Conservation (phyloP, 1,284 basidiomycete species). For the Trichosporon coremiiforme region DNA sequence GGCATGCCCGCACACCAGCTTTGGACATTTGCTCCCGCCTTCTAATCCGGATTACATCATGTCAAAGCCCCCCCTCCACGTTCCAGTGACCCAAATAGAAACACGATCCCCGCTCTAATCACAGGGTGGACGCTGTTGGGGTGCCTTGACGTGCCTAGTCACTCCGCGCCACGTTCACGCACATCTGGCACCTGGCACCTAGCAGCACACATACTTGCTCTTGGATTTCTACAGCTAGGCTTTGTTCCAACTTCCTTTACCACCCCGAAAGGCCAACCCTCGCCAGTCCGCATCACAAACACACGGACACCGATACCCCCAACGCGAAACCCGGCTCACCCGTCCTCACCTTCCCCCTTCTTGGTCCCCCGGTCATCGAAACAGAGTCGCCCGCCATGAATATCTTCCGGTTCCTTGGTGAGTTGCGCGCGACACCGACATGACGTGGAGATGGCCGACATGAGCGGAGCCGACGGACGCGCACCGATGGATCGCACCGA, state of each 20-base stretch:
- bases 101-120: not conserved
- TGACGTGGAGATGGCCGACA: constrained; percentile 6
- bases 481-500: too few species aligned
- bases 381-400: constrained; percentile 63
- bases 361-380: not conserved
- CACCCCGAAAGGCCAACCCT: not conserved
- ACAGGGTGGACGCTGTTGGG: not conserved
- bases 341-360: not conserved
- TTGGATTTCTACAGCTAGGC: not conserved
- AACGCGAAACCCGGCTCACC: not conserved
- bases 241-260: not conserved
- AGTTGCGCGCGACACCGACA: constrained; percentile 34
- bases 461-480: not conserved
- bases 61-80: not conserved
- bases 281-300: not conserved
- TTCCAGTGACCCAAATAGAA: not conserved
- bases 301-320: not conserved
- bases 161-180: constrained; percentile 15
- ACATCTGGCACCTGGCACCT: not conserved
- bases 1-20: too few species aligned
- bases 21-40: not conserved
- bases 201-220: too few species aligned
- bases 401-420: constrained; percentile 71
- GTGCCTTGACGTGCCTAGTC: not conserved
- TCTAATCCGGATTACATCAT: not conserved